phyloP scores from a whole-genome alignment of 768 basidiomycete genomes.

The Kwoniella newhampshirensis region DNA sequence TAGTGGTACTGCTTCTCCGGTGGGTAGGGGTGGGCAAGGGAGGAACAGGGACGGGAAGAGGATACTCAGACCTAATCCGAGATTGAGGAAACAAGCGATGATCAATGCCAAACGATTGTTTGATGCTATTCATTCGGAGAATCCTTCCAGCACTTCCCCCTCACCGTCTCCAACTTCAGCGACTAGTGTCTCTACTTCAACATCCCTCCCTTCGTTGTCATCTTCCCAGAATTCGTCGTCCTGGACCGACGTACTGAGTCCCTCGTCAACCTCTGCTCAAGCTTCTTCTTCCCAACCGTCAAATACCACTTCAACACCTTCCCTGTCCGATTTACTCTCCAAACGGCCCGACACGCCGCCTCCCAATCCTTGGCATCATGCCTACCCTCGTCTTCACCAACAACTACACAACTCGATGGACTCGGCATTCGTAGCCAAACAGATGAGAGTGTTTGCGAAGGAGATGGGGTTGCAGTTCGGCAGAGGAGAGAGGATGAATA shows the following conservation, averaged over 20 bases:
- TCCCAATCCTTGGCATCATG: conserved; percentile 16
- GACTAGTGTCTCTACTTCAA: background rate
- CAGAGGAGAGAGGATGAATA: background rate
- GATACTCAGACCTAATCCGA: background rate
- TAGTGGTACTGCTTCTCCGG: background rate
- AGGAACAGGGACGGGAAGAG: background rate
- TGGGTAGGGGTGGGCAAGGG: background rate
- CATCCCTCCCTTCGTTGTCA: background rate
- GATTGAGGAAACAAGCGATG: conserved; percentile 13
- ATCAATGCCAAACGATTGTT: conserved; percentile 5
- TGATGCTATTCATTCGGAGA: conserved; percentile 14
- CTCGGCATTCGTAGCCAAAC: conserved; percentile 9
- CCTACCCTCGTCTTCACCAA: conserved; percentile 4
- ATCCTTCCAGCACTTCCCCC: background rate
- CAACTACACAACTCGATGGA: conserved; percentile 9
- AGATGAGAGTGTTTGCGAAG: conserved; percentile 7
- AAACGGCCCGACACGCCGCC: conserved; percentile 9
- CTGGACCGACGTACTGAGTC: conserved; percentile 13
- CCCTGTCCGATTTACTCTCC: conserved; percentile 8
- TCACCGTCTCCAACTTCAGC: background rate
- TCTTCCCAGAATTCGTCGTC: background rate
- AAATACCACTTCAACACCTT: background rate
- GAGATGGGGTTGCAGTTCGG: conserved; percentile 2
- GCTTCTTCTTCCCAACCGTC: background rate
- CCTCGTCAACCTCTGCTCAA: background rate